Conservation (phyloP, 306 rosid species). For the Prunus padus region DNA sequence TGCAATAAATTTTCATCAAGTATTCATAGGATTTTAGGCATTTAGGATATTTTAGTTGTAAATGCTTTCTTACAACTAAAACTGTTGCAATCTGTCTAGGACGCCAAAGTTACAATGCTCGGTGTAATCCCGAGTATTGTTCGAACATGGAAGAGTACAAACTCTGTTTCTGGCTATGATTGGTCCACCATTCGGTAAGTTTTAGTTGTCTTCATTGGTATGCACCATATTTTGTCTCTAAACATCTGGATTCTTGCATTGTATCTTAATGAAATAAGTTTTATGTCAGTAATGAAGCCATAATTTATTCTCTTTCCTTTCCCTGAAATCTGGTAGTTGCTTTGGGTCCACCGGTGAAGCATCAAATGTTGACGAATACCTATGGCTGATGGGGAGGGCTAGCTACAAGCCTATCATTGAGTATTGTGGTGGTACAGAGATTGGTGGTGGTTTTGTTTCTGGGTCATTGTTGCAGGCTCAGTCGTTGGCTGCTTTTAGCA, state of each 20-base stretch:
- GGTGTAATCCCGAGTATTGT: constrained; percentile 95
- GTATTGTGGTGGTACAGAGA: constrained; percentile 97
- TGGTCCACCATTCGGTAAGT: constrained; percentile 91
- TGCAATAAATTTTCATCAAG: not conserved
- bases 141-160: constrained; percentile 80
- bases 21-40: not conserved
- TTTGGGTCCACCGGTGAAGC: constrained; percentile 95
- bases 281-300: not conserved
- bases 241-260: constrained; percentile 17
- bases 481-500: constrained; percentile 93
- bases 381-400: constrained; percentile 98
- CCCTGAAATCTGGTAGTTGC: constrained; percentile 52
- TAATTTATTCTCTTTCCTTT: constrained; percentile 3
- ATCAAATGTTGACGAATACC: constrained; percentile 86
- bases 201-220: constrained; percentile 15
- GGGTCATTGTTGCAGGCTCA: constrained; percentile 91
- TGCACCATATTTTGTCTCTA: constrained; percentile 11
- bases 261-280: constrained; percentile 23
- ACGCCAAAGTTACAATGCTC: constrained; percentile 91
- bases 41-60: not conserved
- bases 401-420: constrained; percentile 85
- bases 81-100: constrained; percentile 31
- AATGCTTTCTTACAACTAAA: not conserved
- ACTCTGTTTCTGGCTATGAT: constrained; percentile 64
- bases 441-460: constrained; percentile 83